Evolutionary conservation across 176 grass and related monocot species (phyloP), one percentile per base, ranked within the genome.

Genomic region (Zizania latifolia): DNA sequence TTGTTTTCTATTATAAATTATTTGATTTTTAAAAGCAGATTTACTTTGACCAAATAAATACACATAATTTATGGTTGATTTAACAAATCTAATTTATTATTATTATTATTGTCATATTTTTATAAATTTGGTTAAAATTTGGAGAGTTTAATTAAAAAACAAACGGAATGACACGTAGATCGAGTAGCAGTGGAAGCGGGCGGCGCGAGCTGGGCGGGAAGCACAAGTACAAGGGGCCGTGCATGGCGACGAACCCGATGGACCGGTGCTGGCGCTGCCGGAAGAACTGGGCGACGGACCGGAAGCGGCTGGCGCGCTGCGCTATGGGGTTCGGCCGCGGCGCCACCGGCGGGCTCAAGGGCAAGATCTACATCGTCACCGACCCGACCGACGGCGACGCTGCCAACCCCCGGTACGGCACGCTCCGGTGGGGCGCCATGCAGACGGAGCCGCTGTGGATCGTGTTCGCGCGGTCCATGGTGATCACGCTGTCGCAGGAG

Each of bases 231-330:
- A n/a, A n/a, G n/a, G 68, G 87, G 2, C 68, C 74, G 10, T 93
- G 93, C 79, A 3, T 32, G 44, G 90, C 87, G n/a, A 97, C 90
- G 2, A 97, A 93, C 58, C 87, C 87, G 0, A 92, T 97, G 71
- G 90, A 97, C 71, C 67, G 51, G 15, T 97, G 90, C 73, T 97
- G 93, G 93, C 44, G 93, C 2, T 93, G 93, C 82, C 74, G 71
- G 22, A n/a, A 5, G 26, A 63, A 89, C 65, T 93, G 93, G 93
- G 84, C 78, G 5, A 32, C 0, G 0, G 2, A 88, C 35, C 87
- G 87, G 12, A 90, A 97, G 79, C 76, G 68, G 1, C 83, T 97
- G 3, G 88, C 88, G 2, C 23, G 1, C 15, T 90, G 90, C 40
- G 77, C 68, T 0, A 62, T 67, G 23, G 93, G 93, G 6, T 90